Base-by-base conservation (phyloP, 306 rosid genomes). In the Castanea mollissima region DNA sequence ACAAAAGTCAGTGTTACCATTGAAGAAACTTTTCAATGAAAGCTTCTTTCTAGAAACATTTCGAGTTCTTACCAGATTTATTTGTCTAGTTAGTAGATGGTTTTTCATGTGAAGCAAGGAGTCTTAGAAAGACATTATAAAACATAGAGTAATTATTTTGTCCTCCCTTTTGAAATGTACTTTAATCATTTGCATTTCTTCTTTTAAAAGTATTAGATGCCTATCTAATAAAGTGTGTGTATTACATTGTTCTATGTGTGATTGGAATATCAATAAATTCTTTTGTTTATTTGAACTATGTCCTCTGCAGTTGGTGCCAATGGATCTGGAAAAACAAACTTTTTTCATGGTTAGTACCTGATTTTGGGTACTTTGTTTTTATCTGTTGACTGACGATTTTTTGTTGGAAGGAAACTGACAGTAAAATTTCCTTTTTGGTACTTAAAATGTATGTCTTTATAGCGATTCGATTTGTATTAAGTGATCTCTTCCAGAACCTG, bases 241-340 rank as follows among this genome's bases (percentile, higher is more conserved):
- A 8, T 34, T 68, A n/a, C 25, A 8, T 19, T 10, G 7, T 10
- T 49, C 35, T 19, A 34, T 19, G 25, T 68, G 72, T n/a, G 35
- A 35, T 68, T 68, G 52, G 72, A 35, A 68, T 35, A 68, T 68
- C 18, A 21, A 25, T 57, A 68, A 77, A 77, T 51, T 21, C 51
- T 19, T 78, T 68, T 78, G 41, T 65, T 55, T 18, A 71, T 51
- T 29, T 76, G 54, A 23, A 76, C 58, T 27, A 74, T 73, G 72
- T 72, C 34, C 44, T 80, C 27, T 78, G 79, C 93, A 95, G 99
- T 95, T 79, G 99, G 99, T 84, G 98, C 99, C 60, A 95, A 95
- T 88, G 99, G 99, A 67, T 95, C 99, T 77, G 99, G 99, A 55
- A 95, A 95, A 87, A 82, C 99, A 34, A 95, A 95, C 86, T 95